Evolutionary conservation across 306 rosid genomes (phyloP).

Genomic region (Rosa lucieae): DNA sequence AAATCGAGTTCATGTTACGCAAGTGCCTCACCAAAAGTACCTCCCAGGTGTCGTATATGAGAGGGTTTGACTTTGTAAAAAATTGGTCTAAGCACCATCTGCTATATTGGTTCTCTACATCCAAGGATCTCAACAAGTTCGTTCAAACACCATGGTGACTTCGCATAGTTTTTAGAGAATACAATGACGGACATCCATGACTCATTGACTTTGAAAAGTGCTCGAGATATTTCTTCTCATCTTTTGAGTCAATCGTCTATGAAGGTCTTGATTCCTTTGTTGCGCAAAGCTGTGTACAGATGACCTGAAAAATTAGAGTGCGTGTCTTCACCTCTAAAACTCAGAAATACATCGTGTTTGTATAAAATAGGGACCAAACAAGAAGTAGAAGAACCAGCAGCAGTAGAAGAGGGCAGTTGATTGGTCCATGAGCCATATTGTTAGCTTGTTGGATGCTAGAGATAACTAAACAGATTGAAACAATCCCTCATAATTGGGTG

Average conservation of each 20-base stretch:
- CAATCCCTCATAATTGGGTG: not conserved
- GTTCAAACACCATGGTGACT: not conserved
- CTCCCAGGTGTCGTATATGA: not conserved
- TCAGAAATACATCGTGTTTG: not conserved
- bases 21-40: constrained; percentile 1
- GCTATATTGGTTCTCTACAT: not conserved
- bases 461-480: not conserved
- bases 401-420: not conserved
- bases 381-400: not conserved
- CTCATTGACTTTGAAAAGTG: not conserved
- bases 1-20: not conserved
- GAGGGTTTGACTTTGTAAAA: not conserved
- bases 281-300: not conserved
- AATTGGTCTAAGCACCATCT: not conserved
- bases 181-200: constrained; percentile 3
- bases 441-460: not conserved
- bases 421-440: not conserved
- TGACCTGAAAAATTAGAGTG: not conserved
- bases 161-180: not conserved
- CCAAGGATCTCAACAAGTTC: not conserved
- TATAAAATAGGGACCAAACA: not conserved
- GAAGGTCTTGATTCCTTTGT: constrained; percentile 1
- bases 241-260: not conserved
- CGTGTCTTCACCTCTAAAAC: not conserved
- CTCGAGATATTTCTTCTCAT: not conserved